phyloP scores from a whole-genome alignment of 768 basidiomycete species.

The Grammothele lineata region DNA sequence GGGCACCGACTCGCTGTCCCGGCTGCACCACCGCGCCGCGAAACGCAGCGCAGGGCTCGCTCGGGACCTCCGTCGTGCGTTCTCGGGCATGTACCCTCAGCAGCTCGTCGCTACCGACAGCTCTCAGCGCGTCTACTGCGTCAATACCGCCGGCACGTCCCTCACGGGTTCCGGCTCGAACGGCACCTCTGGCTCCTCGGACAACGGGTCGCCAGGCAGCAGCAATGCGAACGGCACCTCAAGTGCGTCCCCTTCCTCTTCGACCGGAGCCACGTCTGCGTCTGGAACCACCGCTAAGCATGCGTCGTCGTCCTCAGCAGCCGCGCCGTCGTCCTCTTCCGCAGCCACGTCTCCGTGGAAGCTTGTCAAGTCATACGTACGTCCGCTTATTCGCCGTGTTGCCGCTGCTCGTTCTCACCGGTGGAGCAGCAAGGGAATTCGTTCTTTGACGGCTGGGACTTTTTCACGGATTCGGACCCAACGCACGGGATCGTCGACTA shows the following conservation, averaged over 20 bases:
- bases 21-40: slow-evolving; percentile 56
- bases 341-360: slow-evolving; percentile 35
- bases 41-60: slow-evolving; percentile 61
- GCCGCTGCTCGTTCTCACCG: not conserved
- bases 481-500: slow-evolving; percentile 73
- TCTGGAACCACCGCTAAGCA: slow-evolving; percentile 10
- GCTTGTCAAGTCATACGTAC: slow-evolving; percentile 53
- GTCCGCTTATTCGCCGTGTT: slow-evolving; percentile 20
- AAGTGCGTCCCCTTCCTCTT: not conserved
- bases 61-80: slow-evolving; percentile 63
- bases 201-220: too few relatives aligned
- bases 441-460: slow-evolving; percentile 85
- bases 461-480: slow-evolving; percentile 66
- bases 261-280: slow-evolving; percentile 4
- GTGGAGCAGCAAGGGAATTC: slow-evolving; percentile 48
- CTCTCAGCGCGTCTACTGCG: slow-evolving; percentile 32
- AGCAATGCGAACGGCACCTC: too few relatives aligned
- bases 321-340: slow-evolving; percentile 9
- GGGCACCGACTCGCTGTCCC: slow-evolving; percentile 34
- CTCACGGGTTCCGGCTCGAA: slow-evolving; percentile 1
- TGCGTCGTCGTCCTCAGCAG: slow-evolving; percentile 11
- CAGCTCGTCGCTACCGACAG: slow-evolving; percentile 5
- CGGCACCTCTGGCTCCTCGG: slow-evolving; percentile 6
- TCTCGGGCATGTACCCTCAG: slow-evolving; percentile 46
- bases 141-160: slow-evolving; percentile 16